Evolutionary conservation across 2,329 filamentous ascomycete species (phyloP).

Genomic region (Botrytis porri): DNA sequence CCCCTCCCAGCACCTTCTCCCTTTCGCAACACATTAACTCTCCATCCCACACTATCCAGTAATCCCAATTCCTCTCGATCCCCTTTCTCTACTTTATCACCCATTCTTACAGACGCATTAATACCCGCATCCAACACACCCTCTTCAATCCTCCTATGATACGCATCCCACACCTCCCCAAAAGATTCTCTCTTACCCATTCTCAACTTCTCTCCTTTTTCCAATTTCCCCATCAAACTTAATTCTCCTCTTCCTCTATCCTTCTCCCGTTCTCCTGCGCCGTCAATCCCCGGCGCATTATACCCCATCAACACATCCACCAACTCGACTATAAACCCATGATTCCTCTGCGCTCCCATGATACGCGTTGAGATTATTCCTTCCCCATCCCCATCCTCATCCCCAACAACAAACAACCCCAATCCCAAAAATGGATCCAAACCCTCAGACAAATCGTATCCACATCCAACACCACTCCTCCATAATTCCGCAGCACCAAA

Average conservation of each 20-base stretch:
- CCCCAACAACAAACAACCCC: not conserved
- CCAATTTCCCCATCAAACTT: not conserved
- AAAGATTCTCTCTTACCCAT: not conserved
- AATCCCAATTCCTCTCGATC: not conserved
- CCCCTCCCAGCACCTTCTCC: not conserved
- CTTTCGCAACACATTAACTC: not conserved
- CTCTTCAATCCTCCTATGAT: not conserved
- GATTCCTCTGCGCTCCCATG: not conserved
- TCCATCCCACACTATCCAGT: not conserved
- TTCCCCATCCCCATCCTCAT: too few species aligned
- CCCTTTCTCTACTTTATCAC: too few species aligned
- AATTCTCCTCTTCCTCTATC: fast-evolving
- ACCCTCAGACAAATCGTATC: not conserved
- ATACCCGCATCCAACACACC: not conserved
- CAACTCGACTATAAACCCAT: not conserved
- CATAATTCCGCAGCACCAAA: not conserved
- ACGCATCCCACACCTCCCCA: not conserved
- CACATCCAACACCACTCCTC: not conserved
- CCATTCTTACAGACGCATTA: not conserved
- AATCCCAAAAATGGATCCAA: not conserved
- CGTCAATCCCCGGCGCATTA: not conserved
- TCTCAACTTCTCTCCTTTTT: not conserved
- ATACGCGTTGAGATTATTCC: not conserved
- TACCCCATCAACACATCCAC: not conserved
- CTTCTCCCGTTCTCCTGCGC: fast-evolving